phyloP scores from a whole-genome alignment of 768 basidiomycete genomes.

The Auricularia cornea region DNA sequence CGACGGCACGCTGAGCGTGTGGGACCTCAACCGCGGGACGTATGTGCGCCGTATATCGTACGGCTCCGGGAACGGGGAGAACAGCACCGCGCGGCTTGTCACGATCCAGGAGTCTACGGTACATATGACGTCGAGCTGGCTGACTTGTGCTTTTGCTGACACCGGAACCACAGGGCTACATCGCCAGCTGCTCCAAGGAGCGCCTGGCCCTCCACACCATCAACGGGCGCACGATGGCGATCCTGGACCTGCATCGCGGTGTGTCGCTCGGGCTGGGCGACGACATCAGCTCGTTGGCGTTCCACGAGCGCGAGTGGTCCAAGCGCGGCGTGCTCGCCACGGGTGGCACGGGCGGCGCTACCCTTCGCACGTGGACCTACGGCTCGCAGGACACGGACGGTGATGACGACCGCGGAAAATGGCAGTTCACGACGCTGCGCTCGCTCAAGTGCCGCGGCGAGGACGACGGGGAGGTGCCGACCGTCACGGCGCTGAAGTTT shows the following conservation, averaged over 20 bases:
- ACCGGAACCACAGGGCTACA: conserved; percentile 55
- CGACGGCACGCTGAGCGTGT: conserved; percentile 79
- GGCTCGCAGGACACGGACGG: conserved; percentile 56
- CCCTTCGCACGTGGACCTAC: conserved; percentile 76
- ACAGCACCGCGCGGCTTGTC: conserved; percentile 48
- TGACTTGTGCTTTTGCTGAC: background rate
- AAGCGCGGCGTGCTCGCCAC: conserved; percentile 71
- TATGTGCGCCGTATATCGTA: conserved; percentile 82
- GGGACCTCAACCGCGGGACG: conserved; percentile 80
- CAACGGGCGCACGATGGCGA: conserved; percentile 72
- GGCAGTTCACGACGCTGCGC: conserved; percentile 66
- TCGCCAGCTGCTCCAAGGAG: conserved; percentile 70
- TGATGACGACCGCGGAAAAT: conserved; percentile 35
- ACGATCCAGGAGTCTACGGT: conserved; percentile 85
- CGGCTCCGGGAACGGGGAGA: conserved; percentile 19
- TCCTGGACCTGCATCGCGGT: conserved; percentile 48
- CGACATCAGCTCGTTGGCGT: conserved; percentile 63
- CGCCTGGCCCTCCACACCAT: conserved; percentile 77
- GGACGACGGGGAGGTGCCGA: conserved; percentile 37
- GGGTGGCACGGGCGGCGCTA: conserved; percentile 69
- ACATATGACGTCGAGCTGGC: conserved; percentile 19
- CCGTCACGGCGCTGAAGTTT: conserved; percentile 74
- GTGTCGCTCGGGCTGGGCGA: conserved; percentile 28
- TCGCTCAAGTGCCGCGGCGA: conserved; percentile 48
- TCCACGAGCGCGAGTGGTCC: conserved; percentile 85